Evolutionary conservation across 257 asterid genomes (phyloP).

Genomic region (Solanum clarkiae): DNA sequence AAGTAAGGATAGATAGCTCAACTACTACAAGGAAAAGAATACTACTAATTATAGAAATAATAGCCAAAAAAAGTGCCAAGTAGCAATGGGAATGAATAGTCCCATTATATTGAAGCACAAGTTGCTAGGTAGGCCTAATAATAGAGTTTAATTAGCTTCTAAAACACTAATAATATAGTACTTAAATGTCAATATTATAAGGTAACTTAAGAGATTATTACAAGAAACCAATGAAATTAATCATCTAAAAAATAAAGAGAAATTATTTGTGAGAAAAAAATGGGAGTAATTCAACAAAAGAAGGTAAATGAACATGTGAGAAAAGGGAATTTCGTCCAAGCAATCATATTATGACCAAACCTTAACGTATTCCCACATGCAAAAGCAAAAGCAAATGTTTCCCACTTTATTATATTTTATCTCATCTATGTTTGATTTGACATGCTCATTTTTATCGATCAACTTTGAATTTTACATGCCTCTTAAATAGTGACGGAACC

Average conservation of each 20-base stretch:
- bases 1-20: slow-evolving; percentile 12
- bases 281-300: background rate
- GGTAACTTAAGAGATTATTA: background rate
- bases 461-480: too few species aligned
- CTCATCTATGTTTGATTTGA: background rate
- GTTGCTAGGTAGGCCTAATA: background rate
- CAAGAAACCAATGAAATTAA: background rate
- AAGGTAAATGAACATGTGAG: slow-evolving; percentile 9
- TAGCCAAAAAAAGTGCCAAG: background rate
- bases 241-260: too few species aligned
- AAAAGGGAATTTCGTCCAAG: slow-evolving; percentile 4
- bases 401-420: background rate
- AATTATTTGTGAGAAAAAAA: background rate
- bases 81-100: background rate
- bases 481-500: too few species aligned
- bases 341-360: background rate
- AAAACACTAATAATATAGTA: background rate
- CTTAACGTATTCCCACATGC: background rate
- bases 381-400: background rate
- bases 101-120: background rate
- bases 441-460: too few species aligned
- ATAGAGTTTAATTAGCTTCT: background rate
- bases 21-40: slow-evolving; percentile 5
- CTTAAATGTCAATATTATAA: background rate
- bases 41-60: background rate